Base-by-base conservation (phyloP, 805 yeast species). In the Spathaspora boniae region DNA sequence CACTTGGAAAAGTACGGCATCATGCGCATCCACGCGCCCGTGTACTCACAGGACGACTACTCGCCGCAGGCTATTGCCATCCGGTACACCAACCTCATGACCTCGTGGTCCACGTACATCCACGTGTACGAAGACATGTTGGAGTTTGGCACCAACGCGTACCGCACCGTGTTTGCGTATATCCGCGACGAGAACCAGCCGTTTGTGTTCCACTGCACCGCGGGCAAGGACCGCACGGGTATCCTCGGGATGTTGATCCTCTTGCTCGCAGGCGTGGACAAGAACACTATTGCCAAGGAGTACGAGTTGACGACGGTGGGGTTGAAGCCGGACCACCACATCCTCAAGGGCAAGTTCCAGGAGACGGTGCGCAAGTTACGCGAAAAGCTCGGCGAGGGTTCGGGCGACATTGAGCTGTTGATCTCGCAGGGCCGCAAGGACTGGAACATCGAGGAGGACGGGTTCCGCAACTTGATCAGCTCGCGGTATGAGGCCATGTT, bases 181-280 rank as follows among this genome's bases (percentile, higher is more conserved):
- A 61, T 86, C 31, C 63, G 79, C 30, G 86, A 82, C 38, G 62
- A 60, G 15, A 72, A 75, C 2, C 41, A 48, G 14, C 65, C 69
- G 6, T 60, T 86, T 39, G 57, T 82, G 7, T 76, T 80, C 55
- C 91, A 85, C 52, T 86, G 95, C 58, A 76, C 89, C 4, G 91
- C 91, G 1, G 95, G 95, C 2, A 86, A 86, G 54, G 95, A 86
- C 53, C 71, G 95, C 29, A 86, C 95, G 0, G 95, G 95, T 0
- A 68, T 85, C 9, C 53, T 83, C 44, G 73, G 80, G 2, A 83
- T 86, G 78, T 54, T 86, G 41, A 62, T 86, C 4, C 63, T 86
- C 29, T 59, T 77, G 14, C 53, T 84, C 6, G 60, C 74, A 4
- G 89, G 85, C 0, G 85, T 86, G 3, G 86, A 82, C 41, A 65